Evolutionary conservation across 2,329 filamentous ascomycete species (phyloP), one percentile per base, ranked within the genome.

Genomic region (Sporothrix sp.): DNA sequence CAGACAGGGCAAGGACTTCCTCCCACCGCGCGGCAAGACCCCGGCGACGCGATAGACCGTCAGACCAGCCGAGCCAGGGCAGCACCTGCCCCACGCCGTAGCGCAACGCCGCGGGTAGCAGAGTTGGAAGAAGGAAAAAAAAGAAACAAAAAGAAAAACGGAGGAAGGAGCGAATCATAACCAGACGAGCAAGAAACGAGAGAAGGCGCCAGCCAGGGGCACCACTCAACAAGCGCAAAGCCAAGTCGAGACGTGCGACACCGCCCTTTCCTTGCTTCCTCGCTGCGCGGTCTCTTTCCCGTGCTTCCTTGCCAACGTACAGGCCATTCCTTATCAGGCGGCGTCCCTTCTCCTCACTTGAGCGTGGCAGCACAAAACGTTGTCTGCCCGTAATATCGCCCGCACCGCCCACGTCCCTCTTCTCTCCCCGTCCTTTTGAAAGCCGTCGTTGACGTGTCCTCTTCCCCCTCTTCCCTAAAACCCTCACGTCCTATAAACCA

Each of bases 161-260:
- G 23, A 40, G 21, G 40, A 21, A 23, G 11, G 36, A 38, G 9
- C 9, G 36, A n/a, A n/a, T n/a, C n/a, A n/a, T n/a, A n/a, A 16
- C 38, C 40, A 16, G 23, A 10, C n/a, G 25, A 40, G 23, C 21
- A 18, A 39, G 16, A 9, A 37, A 4, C n/a, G 5, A 7, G 14
- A 23, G 42, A 35, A 18, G 14, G 30, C 7, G 30, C 30, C 30
- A 45, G 16, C 30, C 14, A 45, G 42, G 30, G 16, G 4, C 43
- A 45, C 42, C 42, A 33, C 30, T 25, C 43, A 45, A 25, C 43
- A 36, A 35, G 33, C n/a, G 25, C 33, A 28, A 25, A 47, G 21
- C 16, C 21, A n/a, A 36, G 30, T 27, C 21, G 4, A 47, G 46
- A 44, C 51, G 39, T 37, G 30, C 39, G 46, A 52, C 51, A 49